Evolutionary conservation across 257 asterid genomes (phyloP), one percentile per base, ranked within the genome.

Genomic region (Primulina eburnea): DNA sequence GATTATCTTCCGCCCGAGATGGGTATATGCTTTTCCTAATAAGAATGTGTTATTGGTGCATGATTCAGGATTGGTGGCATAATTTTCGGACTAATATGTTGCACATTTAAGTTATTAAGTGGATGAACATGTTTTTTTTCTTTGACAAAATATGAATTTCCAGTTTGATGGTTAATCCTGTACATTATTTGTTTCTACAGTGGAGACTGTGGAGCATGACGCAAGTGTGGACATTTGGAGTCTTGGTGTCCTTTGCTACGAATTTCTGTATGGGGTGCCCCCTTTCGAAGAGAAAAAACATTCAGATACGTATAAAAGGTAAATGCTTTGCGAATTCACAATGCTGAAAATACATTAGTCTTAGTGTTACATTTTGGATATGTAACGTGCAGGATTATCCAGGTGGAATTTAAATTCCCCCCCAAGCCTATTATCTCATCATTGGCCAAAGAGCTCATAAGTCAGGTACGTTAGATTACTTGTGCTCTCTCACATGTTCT

Each of bases 1-100:
- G 99, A 94, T 87, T 91, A 94, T 79, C 91, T 94, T 71, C 97
- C 99, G 55, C 99, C 99, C 20, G 99, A 94, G 90, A 94, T 94
- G 99, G 99, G 99, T 94, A 83, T 57, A 86, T 33, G 69, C 53
- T 47, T 61, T 30, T 63, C 28, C 40, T 50, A 24, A 47, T 65
- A 24, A 37, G 29, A 72, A 34, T 65, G 28, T 55, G 34, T 43
- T 68, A 17, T 59, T 28, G 8, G n/a, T 66, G 24, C 55, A 57
- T 53, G 57, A 69, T 55, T 57, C 7, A 20, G 43, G n/a, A 67
- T 29, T 52, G 29, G 59, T 30, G 16, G 58, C 30, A 32, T 43
- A 7, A 61, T 17, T 17, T 52, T 50, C 56, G 12, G 20, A 43
- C 30, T 28, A 28, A 29, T 34, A 35, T 35, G 67, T 8, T 33